Percentiles rank a stretch among this genome's conserved stretches.
These are phyloP conservation scores for Claviceps capensis DNA, from an alignment of 2,329 filamentous ascomycete species.

Conservation along the genomic window DNA sequence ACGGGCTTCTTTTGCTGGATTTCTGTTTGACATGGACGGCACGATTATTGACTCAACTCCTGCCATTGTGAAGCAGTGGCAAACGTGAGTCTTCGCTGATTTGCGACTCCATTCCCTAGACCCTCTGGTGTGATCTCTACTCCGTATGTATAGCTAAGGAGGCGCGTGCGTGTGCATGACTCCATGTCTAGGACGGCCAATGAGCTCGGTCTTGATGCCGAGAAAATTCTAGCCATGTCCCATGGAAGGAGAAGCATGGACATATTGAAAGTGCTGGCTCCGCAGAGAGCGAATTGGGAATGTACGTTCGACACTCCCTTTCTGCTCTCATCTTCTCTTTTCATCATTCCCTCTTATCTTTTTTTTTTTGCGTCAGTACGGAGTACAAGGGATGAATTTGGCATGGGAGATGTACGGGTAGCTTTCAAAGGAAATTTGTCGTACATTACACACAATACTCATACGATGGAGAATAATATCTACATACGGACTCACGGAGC, in stretches of 20 bases:
- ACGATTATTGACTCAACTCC: constrained; percentile 72
- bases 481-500: no score
- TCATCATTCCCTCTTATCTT: no score
- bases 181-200: constrained; percentile 48
- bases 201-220: constrained; percentile 74
- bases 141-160: not conserved
- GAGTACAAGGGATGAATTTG: no score
- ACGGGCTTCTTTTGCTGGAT: constrained; percentile 36
- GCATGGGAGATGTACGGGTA: no score
- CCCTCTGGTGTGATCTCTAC: not conserved
- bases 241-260: constrained; percentile 88
- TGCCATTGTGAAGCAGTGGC: constrained; percentile 68
- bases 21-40: constrained; percentile 67
- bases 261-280: constrained; percentile 62
- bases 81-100: constrained; percentile 33
- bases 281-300: constrained; percentile 82
- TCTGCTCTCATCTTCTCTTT: not conserved
- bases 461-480: no score
- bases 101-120: not conserved
- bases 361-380: no score
- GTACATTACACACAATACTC: no score
- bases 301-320: constrained; percentile 43
- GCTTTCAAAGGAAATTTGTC: no score
- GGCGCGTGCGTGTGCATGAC: not conserved
- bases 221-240: constrained; percentile 75